Evolutionary conservation across 192 early-diverging fungal genomes (phyloP).

Genomic region (Coemansia asiatica): DNA sequence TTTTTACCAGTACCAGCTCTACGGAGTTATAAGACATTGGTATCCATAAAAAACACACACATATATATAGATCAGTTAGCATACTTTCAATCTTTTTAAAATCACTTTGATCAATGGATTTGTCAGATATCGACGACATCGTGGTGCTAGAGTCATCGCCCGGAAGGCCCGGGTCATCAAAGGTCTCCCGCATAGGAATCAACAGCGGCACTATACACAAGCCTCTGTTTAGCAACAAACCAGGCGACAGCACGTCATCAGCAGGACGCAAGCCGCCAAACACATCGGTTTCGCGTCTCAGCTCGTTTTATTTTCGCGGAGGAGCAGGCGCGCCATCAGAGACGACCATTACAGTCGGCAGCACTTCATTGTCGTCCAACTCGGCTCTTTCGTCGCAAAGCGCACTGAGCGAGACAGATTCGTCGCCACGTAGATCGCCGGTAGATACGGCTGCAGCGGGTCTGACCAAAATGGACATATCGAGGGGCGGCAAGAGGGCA

Average conservation of each 20-base stretch:
- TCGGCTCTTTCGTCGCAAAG: constrained; percentile 6
- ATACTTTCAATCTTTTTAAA: too few species aligned
- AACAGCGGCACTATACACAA: background rate
- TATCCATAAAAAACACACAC: background rate
- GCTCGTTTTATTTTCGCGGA: constrained; percentile 40
- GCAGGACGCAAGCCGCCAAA: background rate
- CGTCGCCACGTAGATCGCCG: background rate
- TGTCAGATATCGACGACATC: constrained; percentile 32
- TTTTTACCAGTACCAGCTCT: background rate
- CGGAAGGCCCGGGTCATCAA: constrained; percentile 33
- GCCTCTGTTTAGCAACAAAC: constrained; percentile 4
- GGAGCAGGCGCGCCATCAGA: constrained; percentile 2
- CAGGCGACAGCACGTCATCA: background rate
- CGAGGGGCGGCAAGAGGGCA: background rate
- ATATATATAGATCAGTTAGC: too few species aligned
- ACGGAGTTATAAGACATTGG: too few species aligned
- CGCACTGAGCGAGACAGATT: background rate
- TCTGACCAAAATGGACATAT: constrained; percentile 19
- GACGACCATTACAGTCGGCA: background rate
- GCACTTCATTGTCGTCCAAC: background rate
- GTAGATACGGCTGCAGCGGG: background rate
- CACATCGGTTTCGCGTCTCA: constrained; percentile 16
- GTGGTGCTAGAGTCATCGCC: constrained; percentile 55
- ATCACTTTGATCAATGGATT: too few species aligned
- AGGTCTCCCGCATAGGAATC: constrained; percentile 9